phyloP scores from a whole-genome alignment of 2,329 filamentous ascomycete genomes.

The Monilinia fructicola region DNA sequence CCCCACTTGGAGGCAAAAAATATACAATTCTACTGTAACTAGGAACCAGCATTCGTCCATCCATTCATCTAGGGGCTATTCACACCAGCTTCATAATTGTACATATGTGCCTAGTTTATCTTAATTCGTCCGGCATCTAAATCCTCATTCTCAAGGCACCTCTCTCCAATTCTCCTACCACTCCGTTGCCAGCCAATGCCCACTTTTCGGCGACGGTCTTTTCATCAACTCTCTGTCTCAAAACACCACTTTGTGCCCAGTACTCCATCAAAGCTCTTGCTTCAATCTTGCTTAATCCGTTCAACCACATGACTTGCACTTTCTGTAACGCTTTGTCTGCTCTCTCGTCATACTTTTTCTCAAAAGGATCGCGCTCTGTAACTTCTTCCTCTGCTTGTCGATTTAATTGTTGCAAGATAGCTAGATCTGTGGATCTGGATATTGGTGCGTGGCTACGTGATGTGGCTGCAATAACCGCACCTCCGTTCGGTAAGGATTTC shows the following conservation, averaged over 20 bases:
- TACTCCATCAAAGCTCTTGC: conserved; percentile 84
- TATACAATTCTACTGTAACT: background rate
- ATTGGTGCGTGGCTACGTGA: conserved; percentile 68
- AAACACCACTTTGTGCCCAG: conserved; percentile 81
- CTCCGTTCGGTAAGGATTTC: conserved; percentile 65
- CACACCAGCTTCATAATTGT: conserved; percentile 2
- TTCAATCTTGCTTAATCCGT: conserved; percentile 70
- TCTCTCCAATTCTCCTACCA: conserved; percentile 83
- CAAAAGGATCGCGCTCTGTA: conserved; percentile 53
- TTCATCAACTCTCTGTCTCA: conserved; percentile 70
- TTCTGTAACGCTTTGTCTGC: conserved; percentile 54
- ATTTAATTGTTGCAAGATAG: conserved; percentile 58
- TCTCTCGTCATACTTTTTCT: conserved; percentile 56
- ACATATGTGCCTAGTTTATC: background rate
- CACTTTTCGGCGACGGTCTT: conserved; percentile 75
- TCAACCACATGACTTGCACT: conserved; percentile 56
- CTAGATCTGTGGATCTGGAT: conserved; percentile 66
- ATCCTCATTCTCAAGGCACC: conserved; percentile 49
- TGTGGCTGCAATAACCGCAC: conserved; percentile 72
- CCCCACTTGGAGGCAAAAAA: background rate
- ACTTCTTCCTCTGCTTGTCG: conserved; percentile 42
- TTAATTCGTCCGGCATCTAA: conserved; percentile 22
- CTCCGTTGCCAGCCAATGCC: conserved; percentile 76
- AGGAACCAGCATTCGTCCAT: background rate
- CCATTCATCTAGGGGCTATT: background rate